phyloP scores from a whole-genome alignment of 2,329 filamentous ascomycete genomes.

The Cercospora sp. region DNA sequence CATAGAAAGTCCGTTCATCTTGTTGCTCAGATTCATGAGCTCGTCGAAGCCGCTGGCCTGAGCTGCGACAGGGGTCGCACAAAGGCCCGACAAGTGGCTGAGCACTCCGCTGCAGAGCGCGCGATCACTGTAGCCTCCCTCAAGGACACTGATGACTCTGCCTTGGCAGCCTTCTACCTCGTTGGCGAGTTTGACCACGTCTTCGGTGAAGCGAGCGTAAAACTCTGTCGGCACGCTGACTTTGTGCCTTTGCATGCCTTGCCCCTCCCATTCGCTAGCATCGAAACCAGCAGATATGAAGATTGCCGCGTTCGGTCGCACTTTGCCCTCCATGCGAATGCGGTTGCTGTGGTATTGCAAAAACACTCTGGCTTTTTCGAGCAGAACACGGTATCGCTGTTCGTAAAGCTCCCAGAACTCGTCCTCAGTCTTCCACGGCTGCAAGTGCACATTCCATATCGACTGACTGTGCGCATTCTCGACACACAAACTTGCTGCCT shows the following conservation, averaged over 20 bases:
- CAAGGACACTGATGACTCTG: conserved; percentile 86
- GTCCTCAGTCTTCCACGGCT: conserved; percentile 76
- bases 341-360: conserved; percentile 71
- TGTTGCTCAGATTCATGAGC: conserved; percentile 27
- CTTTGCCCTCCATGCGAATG: conserved; percentile 57
- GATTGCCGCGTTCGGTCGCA: conserved; percentile 76
- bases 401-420: conserved; percentile 93
- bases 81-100: conserved; percentile 84
- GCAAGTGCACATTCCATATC: conserved; percentile 93
- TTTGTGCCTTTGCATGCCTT: conserved; percentile 91
- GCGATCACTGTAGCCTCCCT: conserved; percentile 93
- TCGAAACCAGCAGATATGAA: conserved; percentile 97
- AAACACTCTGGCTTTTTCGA: conserved; percentile 79
- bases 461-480: conserved; percentile 92
- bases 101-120: conserved; percentile 84
- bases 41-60: conserved; percentile 13
- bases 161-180: conserved; percentile 80
- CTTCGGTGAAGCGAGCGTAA: conserved; percentile 85
- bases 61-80: conserved; percentile 35
- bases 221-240: conserved; percentile 97
- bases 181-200: conserved; percentile 77
- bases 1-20: conserved; percentile 33
- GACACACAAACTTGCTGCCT: conserved; percentile 89
- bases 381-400: conserved; percentile 69
- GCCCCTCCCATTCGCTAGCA: conserved; percentile 89